Evolutionary conservation across 2,329 filamentous ascomycete species (phyloP).

Genomic region (Fusarium odoratissimum): DNA sequence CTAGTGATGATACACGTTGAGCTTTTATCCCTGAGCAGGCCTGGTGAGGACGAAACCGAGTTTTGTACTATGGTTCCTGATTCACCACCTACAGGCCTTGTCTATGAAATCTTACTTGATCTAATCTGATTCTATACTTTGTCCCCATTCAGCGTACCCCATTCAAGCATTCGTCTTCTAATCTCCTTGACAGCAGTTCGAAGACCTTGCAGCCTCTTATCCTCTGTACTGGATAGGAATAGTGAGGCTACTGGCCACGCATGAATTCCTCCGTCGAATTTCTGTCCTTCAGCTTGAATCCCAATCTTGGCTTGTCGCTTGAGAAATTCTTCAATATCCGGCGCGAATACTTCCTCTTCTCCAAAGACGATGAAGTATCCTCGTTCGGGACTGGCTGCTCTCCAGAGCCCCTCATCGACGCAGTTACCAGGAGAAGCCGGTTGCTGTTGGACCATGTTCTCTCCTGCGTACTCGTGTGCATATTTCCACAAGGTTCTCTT

Average conservation of each 20-base stretch:
- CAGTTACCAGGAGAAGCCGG: conserved; percentile 75
- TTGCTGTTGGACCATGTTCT: conserved; percentile 48
- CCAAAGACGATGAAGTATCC: conserved; percentile 80
- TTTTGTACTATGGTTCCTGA: conserved; percentile 59
- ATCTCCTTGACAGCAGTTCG: conserved; percentile 54
- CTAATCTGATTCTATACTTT: conserved; percentile 66
- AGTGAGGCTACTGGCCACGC: conserved; percentile 82
- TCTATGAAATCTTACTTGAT: conserved; percentile 67
- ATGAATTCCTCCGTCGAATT: conserved; percentile 77
- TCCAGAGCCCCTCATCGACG: conserved; percentile 74
- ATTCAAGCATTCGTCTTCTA: conserved; percentile 47
- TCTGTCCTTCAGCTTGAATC: conserved; percentile 65
- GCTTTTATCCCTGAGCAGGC: conserved; percentile 51
- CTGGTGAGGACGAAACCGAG: conserved; percentile 63
- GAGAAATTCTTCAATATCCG: conserved; percentile 73
- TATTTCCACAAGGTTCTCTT: conserved; percentile 74
- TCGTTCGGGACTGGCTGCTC: conserved; percentile 69
- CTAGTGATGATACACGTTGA: conserved; percentile 57
- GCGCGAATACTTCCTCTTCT: conserved; percentile 80
- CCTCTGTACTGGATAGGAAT: conserved; percentile 63
- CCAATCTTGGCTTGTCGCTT: conserved; percentile 64
- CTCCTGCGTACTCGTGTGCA: conserved; percentile 74
- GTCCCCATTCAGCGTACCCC: conserved; percentile 25
- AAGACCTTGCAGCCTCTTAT: conserved; percentile 65
- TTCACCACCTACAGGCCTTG: conserved; percentile 39